phyloP scores from a whole-genome alignment of 2,329 filamentous ascomycete genomes.

The Fusarium abutilonis region DNA sequence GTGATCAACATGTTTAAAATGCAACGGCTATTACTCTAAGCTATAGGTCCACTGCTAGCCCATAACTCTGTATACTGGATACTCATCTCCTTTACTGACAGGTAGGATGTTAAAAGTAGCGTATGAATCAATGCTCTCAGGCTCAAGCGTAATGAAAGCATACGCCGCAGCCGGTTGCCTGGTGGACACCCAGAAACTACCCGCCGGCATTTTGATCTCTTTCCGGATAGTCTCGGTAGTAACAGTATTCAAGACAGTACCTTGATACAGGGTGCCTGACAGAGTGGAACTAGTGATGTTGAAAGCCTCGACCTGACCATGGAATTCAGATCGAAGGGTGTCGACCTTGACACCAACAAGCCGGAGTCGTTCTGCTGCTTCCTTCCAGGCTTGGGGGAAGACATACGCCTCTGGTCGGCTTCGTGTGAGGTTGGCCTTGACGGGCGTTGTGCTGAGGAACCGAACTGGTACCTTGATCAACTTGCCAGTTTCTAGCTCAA shows the following conservation, averaged over 20 bases:
- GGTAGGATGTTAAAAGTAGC: constrained; percentile 43
- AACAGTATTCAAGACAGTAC: constrained; percentile 38
- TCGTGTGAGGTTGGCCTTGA: constrained; percentile 43
- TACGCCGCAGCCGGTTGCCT: constrained; percentile 44
- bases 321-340: constrained; percentile 32
- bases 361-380: constrained; percentile 39
- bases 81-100: constrained; percentile 40
- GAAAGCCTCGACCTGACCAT: constrained; percentile 39
- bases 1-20: too few relatives aligned
- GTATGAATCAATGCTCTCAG: constrained; percentile 44
- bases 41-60: neutral
- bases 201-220: constrained; percentile 39
- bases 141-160: constrained; percentile 44
- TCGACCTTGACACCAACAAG: constrained; percentile 41
- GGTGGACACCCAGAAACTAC: constrained; percentile 43
- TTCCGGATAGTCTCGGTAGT: constrained; percentile 29
- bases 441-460: constrained; percentile 42
- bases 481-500: constrained; percentile 42
- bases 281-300: constrained; percentile 35
- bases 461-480: constrained; percentile 38
- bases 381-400: constrained; percentile 42
- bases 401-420: constrained; percentile 43
- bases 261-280: constrained; percentile 37
- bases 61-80: constrained; percentile 44
- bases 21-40: too few relatives aligned